These are phyloP conservation scores for Fusarium begoniae DNA, from an alignment of 2,329 filamentous ascomycete genomes.

Conservation along the genomic window DNA sequence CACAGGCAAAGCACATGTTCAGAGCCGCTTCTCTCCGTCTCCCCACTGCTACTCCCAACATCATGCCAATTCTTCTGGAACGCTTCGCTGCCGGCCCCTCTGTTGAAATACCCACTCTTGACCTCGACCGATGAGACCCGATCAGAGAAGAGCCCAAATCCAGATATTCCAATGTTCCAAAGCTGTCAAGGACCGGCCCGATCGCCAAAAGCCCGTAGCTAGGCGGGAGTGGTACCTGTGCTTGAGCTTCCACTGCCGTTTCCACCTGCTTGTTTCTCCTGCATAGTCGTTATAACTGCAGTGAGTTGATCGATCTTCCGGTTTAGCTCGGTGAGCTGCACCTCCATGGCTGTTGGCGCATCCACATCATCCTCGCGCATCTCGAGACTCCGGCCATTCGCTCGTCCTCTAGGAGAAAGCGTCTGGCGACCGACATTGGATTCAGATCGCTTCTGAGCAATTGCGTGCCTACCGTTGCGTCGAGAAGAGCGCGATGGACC, in stretches of 20 bases:
- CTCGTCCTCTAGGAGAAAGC: constrained; percentile 30
- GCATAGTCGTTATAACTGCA: constrained; percentile 60
- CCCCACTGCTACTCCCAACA: constrained; percentile 16
- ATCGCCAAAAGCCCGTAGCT: constrained; percentile 8
- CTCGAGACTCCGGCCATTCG: constrained; percentile 23
- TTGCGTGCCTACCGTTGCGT: constrained; percentile 28
- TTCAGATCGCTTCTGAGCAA: constrained; percentile 29
- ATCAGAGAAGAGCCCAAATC: background rate
- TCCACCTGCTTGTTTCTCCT: constrained; percentile 46
- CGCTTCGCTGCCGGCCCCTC: constrained; percentile 13
- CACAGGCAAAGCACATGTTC: constrained; percentile 11
- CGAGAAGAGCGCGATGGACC: constrained; percentile 51
- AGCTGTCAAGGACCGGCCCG: constrained; percentile 7
- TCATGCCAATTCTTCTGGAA: constrained; percentile 17
- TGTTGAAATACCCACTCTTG: constrained; percentile 13
- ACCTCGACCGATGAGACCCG: constrained; percentile 33
- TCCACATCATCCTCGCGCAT: constrained; percentile 50
- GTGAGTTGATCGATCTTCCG: constrained; percentile 69
- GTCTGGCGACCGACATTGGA: constrained; percentile 26
- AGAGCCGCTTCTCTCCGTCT: constrained; percentile 34
- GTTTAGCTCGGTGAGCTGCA: constrained; percentile 63
- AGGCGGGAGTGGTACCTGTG: constrained; percentile 13
- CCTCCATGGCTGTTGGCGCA: constrained; percentile 56
- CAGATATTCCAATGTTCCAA: background rate
- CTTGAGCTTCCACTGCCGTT: constrained; percentile 6